Base-by-base conservation (phyloP, 75 land plant genomes). In the Gnetum montanum region DNA sequence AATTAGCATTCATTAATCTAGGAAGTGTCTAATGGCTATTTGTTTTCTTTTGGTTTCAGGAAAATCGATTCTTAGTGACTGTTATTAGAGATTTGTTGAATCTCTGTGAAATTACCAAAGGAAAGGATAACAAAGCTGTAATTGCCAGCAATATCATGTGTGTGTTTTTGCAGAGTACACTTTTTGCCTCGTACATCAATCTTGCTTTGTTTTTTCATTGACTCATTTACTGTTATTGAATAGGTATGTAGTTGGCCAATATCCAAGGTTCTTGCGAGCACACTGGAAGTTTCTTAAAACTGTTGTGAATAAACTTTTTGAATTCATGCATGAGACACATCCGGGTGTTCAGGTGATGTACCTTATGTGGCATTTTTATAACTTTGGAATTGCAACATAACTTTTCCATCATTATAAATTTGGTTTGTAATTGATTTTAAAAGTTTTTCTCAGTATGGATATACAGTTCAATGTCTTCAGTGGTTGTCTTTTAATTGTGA, bases 261-360 rank as follows among this genome's bases (percentile, higher is more conserved):
- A 95, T 48, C 99, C 97, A 43, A 75, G 79, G 40, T 95, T 95
- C 64, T 45, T 90, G 44, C 70, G 98, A 53, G 98, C 98, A 7
- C 98, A 88, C 34, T 93, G 98, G 98, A 93, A 93, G 62, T 88
- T 93, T 67, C 63, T 93, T 56, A 93, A 93, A 61, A 85, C 98
- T 18, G 95, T 93, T 46, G 97, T 95, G 34, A 95, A 90, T 53
- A 95, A 90, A 70, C 71, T 90, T 61, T 95, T 95, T 69, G 99
- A 95, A 77, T 95, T 95, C 64, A 95, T 95, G 99, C 97, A 95
- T 59, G 93, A 95, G 54, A 95, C 99, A 13, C 99, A 95, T 76
- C 99, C 99, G 0, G 97, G 97, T 34, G 99, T 95, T 34, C 97
- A 90, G 97, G 86, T 83, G 20, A 15, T 11, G 11, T 38, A 11